Base-by-base conservation (phyloP, 768 basidiomycete species). In the Chlorophyllum brunneum region DNA sequence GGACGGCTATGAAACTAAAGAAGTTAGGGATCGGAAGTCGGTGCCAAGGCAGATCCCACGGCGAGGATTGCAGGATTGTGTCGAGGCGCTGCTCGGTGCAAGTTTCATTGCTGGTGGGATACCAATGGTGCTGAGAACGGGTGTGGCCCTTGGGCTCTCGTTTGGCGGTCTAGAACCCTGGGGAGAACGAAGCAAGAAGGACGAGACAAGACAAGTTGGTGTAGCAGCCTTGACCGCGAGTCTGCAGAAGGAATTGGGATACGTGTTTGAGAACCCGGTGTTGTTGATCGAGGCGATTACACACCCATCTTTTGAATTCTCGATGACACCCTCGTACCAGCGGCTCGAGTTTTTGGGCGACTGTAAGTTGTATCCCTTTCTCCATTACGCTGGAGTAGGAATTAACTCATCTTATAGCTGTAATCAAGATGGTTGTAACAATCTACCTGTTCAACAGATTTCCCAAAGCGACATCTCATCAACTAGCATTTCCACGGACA, bases 301-400 rank as follows among this genome's bases (percentile, higher is more conserved):
- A 0, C 93, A 95, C 62, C 87, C 92, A 0, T 91, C 89, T 0
- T 88, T 88, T 58, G 71, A 76, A 8, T 65, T 65, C 2, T 63
- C 67, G 3, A 68, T 69, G 1, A 76, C 74, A 10, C 70, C 80
- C 5, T 89, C 88, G 2, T 95, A 95, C 65, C 87, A 95, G 56
- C 80, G 93, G 11, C 70, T 94, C 9, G 93, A 95, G 59, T 94
- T 92, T 59, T 75, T 95, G 2, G 93, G 93, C 27, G 93, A 95
- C 63, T 88, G 92, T 92, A 63, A 69, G 82, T 63, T 51, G 31
- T 8, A 30, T 30, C 38, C 42, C 26, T 36, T 45, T 18, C 24
- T 26, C 15, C 34, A 20, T 4, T 11, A 8, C 16, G 29, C 16
- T 29, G 15, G n/a, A n/a, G n/a, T n/a, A n/a, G n/a, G n/a, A n/a